These are phyloP conservation scores for Xenoacremonium recifei DNA, from an alignment of 2,329 filamentous ascomycete genomes.

Conservation along the genomic window DNA sequence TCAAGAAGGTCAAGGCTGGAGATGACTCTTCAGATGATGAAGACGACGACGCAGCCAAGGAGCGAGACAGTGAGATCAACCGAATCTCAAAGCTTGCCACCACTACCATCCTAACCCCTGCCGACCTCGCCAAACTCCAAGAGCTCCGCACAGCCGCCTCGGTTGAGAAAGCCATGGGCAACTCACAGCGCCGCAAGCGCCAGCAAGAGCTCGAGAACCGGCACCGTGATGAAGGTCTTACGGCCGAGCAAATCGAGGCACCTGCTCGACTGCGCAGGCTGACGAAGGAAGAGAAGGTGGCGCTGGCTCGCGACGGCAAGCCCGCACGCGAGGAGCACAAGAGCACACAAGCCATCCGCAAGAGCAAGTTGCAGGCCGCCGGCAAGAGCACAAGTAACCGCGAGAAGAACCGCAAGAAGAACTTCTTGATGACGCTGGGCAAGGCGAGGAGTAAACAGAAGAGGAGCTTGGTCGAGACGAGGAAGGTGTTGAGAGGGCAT, in stretches of 20 bases:
- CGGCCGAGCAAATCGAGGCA: conserved; percentile 88
- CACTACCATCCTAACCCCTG: conserved; percentile 89
- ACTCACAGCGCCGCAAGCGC: conserved; percentile 40
- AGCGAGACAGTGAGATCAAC: conserved; percentile 43
- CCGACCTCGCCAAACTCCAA: conserved; percentile 90
- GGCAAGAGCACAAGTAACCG: conserved; percentile 97
- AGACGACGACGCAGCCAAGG: conserved; percentile 39
- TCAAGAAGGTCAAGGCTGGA: conserved; percentile 40
- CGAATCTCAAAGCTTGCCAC: conserved; percentile 77
- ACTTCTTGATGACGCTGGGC: conserved; percentile 95
- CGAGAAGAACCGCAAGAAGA: conserved; percentile 97
- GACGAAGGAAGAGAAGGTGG: conserved; percentile 87
- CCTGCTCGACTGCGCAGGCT: conserved; percentile 77
- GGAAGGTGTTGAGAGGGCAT: conserved; percentile 77
- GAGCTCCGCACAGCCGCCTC: conserved; percentile 77
- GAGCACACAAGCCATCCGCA: conserved; percentile 77
- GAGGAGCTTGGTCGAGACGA: conserved; percentile 84
- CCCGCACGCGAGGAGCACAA: conserved; percentile 77
- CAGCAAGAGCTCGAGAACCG: conserved; percentile 49
- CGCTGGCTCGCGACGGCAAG: conserved; percentile 79
- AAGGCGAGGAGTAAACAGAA: conserved; percentile 97
- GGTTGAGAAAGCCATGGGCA: conserved; percentile 62
- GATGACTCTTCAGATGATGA: conserved; percentile 23
- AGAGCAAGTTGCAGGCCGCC: conserved; percentile 81
- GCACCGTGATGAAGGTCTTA: conserved; percentile 84